Conservation (phyloP, 179 eudicot species). For the Camellia oleifera region DNA sequence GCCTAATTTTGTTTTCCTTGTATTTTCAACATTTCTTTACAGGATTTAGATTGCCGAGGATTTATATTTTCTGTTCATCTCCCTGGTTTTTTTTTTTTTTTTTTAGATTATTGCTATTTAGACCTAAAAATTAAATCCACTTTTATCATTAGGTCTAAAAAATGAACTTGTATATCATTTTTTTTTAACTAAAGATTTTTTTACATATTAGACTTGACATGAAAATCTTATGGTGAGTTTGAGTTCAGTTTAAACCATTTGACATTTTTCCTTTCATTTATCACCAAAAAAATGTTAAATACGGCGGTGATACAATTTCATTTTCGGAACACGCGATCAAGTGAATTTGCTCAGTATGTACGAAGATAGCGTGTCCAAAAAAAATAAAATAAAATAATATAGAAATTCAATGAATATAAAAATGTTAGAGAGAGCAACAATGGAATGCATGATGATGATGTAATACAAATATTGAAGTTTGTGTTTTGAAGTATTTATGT, state of each 20-base stretch:
- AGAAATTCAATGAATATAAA: no score
- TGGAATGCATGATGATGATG: no score
- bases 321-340: no score
- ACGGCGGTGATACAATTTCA: no score
- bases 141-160: background rate
- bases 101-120: no score
- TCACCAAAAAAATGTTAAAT: background rate
- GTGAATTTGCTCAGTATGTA: no score
- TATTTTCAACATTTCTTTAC: background rate
- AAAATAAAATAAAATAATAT: no score
- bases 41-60: background rate
- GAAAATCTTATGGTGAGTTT: conserved; percentile 3
- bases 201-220: background rate
- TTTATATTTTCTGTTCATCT: background rate
- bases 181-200: background rate
- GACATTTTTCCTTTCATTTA: background rate
- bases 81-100: background rate
- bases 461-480: no score
- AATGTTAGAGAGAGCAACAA: no score
- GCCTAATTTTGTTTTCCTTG: background rate
- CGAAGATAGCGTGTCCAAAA: no score
- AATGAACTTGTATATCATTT: background rate
- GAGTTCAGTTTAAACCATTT: background rate
- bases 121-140: no score
- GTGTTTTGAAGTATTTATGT: no score